Evolutionary conservation across 208 protist genomes (phyloP), one percentile per base, ranked within the genome.

Genomic region (Vickermania ingenoplastis): DNA sequence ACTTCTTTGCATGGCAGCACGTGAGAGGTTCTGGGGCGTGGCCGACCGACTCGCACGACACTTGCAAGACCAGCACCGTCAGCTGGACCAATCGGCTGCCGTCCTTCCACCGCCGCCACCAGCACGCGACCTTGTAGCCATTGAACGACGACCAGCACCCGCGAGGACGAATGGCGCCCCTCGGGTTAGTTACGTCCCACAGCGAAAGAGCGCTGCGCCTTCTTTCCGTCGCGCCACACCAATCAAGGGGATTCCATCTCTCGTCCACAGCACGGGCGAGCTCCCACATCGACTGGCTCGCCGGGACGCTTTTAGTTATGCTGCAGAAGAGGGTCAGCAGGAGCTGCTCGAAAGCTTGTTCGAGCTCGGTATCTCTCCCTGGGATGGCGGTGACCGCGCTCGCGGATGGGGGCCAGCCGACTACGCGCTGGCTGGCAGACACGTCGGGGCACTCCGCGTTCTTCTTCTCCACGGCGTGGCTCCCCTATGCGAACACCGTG

Each of bases 281-380:
- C 62, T 88, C 25, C 66, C 62, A 49, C 79, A 92, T 57, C 86
- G 86, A 21, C 51, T 76, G 31, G 62, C 65, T 23, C 24, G 71
- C 30, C 76, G 86, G 30, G 86, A 92, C 41, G 86, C 80, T 29
- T 89, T 81, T 62, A 92, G 81, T 65, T 89, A 81, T 72, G 79
- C 75, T 21, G 82, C 72, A 23, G 77, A 48, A n/a, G 73, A 73
- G 23, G 66, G 68, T 21, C 31, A 79, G 31, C 21, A 52, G 11
- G 70, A 75, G 7, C 48, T 92, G 31, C 57, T 86, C 4, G 31
- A 71, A 53, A 31, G 48, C 45, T 65, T 89, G 28, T 57, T 45
- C 17, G 11, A 45, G 17, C 17, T 45, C 7, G 36, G 36, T 7
- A 7, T 45, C 17, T 45, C 36, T n/a, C 36, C 36, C 11, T 45